Percentiles rank a stretch among this genome's conserved stretches.
These are phyloP conservation scores for Dothiorella sarmentorum DNA, from an alignment of 2,329 filamentous ascomycete species.

Conservation along the genomic window DNA sequence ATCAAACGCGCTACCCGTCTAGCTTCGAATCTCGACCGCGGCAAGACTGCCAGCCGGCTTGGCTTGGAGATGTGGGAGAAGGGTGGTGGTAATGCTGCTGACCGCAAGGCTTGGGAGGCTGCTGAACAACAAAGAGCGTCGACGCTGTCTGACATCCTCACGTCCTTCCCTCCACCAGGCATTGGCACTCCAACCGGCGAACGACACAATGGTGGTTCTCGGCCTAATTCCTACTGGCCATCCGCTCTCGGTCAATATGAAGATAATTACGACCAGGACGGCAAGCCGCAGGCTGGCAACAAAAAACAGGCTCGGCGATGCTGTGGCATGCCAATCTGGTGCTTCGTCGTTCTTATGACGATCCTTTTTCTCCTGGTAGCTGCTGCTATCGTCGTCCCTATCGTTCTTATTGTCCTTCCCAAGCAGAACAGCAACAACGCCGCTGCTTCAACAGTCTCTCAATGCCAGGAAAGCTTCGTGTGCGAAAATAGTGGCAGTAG, in stretches of 20 bases:
- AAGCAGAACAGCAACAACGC: conserved; percentile 36
- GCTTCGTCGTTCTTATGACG: conserved; percentile 64
- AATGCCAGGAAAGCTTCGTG: conserved; percentile 59
- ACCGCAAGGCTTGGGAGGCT: conserved; percentile 29
- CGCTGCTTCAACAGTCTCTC: conserved; percentile 15
- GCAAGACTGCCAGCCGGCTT: conserved; percentile 61
- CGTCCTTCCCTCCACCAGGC: conserved; percentile 60
- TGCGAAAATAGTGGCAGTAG: conserved; percentile 82
- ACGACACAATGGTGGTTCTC: background rate
- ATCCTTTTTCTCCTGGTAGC: conserved; percentile 69
- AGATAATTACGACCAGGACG: conserved; percentile 6
- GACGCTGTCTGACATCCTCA: conserved; percentile 62
- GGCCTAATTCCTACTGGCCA: conserved; percentile 3
- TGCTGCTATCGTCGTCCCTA: conserved; percentile 77
- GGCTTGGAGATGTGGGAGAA: conserved; percentile 49
- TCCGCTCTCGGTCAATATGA: conserved; percentile 3
- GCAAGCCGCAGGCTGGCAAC: conserved; percentile 25
- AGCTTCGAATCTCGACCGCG: conserved; percentile 83
- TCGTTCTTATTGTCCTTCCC: conserved; percentile 59
- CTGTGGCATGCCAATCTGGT: conserved; percentile 81
- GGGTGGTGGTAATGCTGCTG: conserved; percentile 28
- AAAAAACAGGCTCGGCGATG: conserved; percentile 57
- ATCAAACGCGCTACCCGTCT: conserved; percentile 84
- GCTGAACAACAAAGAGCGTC: conserved; percentile 33
- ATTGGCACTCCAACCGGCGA: conserved; percentile 45